These are phyloP conservation scores for Desmodesmus armatus DNA, from an alignment of 139 green algal genomes.

Conservation along the genomic window DNA sequence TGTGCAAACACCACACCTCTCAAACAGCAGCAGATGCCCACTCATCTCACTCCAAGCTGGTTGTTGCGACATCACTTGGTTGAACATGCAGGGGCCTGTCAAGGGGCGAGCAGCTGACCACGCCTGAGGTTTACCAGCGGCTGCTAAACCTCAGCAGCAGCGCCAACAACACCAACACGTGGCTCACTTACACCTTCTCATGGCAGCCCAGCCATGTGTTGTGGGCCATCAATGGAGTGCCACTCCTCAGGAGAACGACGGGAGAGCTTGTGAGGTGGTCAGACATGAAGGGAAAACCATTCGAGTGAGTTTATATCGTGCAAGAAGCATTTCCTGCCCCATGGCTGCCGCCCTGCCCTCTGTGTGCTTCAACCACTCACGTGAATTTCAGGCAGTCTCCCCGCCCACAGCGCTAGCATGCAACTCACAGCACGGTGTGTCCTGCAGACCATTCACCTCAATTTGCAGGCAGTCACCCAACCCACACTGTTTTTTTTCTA, in stretches of 20 bases:
- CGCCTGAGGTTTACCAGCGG: not conserved
- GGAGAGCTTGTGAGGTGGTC: not conserved
- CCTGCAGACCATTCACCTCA: no score
- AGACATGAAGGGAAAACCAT: not conserved
- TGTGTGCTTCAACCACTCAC: no score
- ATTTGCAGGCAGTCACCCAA: no score
- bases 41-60: not conserved
- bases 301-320: not conserved
- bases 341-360: no score
- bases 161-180: not conserved
- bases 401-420: no score
- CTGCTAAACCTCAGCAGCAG: not conserved
- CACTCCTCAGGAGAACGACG: not conserved
- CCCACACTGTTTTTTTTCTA: no score
- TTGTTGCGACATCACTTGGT: not conserved
- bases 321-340: no score
- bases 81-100: constrained; percentile 8
- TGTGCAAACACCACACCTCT: not conserved
- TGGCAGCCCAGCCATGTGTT: constrained; percentile 36
- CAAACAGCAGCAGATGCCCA: not conserved
- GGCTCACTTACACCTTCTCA: constrained; percentile 20
- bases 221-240: constrained; percentile 15
- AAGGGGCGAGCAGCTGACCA: constrained; percentile 3
- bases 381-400: no score
- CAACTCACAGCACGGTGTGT: no score